Percentiles rank a stretch among this genome's conserved stretches.
Conservation (phyloP, 129 eudicot species). For the Helianthus annuus region HanXRQr2.0-SUNRISE NC_035445.2:15820409-15820908, state of each 20-base stretch:
- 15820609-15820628: neutral
- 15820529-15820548: neutral
- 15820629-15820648: no score
- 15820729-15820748: no score
- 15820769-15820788: neutral
- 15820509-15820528: neutral
- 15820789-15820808: conserved; percentile 1
- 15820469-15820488: neutral
- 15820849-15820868: no score
- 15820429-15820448: conserved; percentile 93
- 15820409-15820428: conserved; percentile 96
- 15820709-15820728: no score
- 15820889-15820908: neutral
- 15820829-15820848: neutral
- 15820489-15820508: neutral
- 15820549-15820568: neutral
- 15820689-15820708: no score
- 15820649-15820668: neutral
- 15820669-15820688: neutral
- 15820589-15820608: neutral
- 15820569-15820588: neutral
- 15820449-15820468: conserved; percentile 82
- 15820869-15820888: neutral
- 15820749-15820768: neutral
- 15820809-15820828: neutral